phyloP scores from a whole-genome alignment of 495 filamentous ascomycete species.

The Bryoglossum gracile region DNA sequence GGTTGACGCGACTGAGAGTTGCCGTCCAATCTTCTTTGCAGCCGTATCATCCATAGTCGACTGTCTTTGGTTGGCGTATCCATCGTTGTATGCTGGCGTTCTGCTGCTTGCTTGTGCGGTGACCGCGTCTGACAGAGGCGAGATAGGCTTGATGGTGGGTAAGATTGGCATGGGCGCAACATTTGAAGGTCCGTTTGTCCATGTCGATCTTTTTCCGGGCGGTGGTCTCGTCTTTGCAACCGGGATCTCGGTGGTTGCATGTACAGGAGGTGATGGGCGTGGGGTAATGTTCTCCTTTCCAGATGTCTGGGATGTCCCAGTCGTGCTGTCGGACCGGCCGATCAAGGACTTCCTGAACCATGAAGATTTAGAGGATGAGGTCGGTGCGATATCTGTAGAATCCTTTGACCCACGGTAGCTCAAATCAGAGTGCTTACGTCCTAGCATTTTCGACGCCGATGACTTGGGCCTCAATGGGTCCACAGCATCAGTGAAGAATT shows the following conservation, averaged over 20 bases:
- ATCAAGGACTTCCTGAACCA: constrained; percentile 96
- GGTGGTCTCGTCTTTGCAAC: constrained; percentile 51
- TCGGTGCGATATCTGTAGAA: constrained; percentile 48
- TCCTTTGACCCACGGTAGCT: constrained; percentile 58
- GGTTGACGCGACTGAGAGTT: constrained; percentile 92
- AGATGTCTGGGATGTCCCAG: constrained; percentile 4
- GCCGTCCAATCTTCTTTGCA: constrained; percentile 89
- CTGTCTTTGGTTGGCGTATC: constrained; percentile 22
- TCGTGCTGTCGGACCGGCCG: constrained; percentile 43
- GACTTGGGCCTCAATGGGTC: constrained; percentile 92
- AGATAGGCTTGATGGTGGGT: constrained; percentile 91
- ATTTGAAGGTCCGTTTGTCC: constrained; percentile 72
- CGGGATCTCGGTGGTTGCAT: constrained; percentile 47
- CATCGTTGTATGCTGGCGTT: constrained; percentile 36
- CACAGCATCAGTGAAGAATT: constrained; percentile 92
- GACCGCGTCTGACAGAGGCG: constrained; percentile 83
- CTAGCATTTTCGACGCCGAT: constrained; percentile 72
- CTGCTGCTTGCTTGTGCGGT: constrained; percentile 71
- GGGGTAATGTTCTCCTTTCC: constrained; percentile 37
- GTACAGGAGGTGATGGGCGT: constrained; percentile 54
- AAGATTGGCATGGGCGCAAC: constrained; percentile 96
- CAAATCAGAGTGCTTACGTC: constrained; percentile 81
- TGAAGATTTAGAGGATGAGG: constrained; percentile 73
- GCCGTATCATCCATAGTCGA: constrained; percentile 51
- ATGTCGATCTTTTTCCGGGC: constrained; percentile 72